These are phyloP conservation scores for Hypericum perforatum DNA, from an alignment of 345 rosid species.

Conservation along the genomic window DNA sequence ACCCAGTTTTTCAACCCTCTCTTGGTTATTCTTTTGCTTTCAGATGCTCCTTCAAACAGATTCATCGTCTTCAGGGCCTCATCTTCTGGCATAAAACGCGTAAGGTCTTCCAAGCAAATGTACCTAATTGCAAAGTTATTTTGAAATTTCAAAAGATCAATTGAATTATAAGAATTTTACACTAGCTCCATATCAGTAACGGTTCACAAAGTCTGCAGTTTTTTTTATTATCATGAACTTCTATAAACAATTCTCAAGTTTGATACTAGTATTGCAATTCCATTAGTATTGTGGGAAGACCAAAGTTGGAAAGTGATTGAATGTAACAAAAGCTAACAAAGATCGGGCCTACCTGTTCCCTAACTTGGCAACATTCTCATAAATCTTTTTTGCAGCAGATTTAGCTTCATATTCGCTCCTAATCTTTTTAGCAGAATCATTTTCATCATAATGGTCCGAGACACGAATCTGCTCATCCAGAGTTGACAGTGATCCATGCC, in stretches of 20 bases:
- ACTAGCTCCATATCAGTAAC: too few species aligned
- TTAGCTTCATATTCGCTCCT: too few species aligned
- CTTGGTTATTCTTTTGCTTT: constrained; percentile 25
- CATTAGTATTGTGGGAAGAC: not conserved
- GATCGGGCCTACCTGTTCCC: not conserved
- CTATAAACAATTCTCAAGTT: too few species aligned
- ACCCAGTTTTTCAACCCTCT: constrained; percentile 26
- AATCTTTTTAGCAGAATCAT: too few species aligned
- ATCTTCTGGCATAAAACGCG: constrained; percentile 19
- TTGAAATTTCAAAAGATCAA: not conserved
- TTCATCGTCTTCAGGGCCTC: constrained; percentile 10
- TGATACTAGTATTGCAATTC: too few species aligned
- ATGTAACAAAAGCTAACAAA: too few species aligned
- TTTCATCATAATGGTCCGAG: too few species aligned
- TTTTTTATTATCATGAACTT: too few species aligned
- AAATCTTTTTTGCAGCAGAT: not conserved
- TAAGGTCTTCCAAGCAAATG: constrained; percentile 9
- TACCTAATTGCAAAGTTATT: constrained; percentile 3
- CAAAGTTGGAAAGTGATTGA: too few species aligned
- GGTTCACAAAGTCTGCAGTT: too few species aligned
- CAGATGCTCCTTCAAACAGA: constrained; percentile 23
- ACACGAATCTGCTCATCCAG: too few species aligned
- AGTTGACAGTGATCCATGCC: too few species aligned
- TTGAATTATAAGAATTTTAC: not conserved
- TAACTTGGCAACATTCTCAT: not conserved